Percentiles rank a stretch among this genome's conserved stretches.
Conservation (phyloP, 2,329 filamentous ascomycete species). For the Claviceps sp. region DNA sequence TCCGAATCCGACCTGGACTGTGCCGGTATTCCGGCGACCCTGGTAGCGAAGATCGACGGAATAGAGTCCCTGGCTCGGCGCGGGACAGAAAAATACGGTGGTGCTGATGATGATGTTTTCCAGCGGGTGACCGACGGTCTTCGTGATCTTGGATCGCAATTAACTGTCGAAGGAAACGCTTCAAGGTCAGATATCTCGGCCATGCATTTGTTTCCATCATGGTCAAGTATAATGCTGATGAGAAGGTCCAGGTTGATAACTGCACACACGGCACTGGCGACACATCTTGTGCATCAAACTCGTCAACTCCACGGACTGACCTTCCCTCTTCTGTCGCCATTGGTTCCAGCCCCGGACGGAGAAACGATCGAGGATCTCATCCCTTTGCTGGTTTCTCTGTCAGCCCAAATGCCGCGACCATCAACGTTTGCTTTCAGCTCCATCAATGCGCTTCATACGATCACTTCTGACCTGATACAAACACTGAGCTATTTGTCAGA, state of each 20-base stretch:
- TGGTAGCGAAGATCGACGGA: slow-evolving; percentile 58
- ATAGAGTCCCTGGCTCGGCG: slow-evolving; percentile 57
- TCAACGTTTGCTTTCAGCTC: slow-evolving; percentile 51
- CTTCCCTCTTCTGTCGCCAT: slow-evolving; percentile 56
- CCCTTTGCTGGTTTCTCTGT: slow-evolving; percentile 51
- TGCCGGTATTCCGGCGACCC: slow-evolving; percentile 50
- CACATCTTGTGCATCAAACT: slow-evolving; percentile 62
- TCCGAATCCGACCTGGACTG: slow-evolving; percentile 58
- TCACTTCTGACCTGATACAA: slow-evolving; percentile 61
- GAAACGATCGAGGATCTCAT: slow-evolving; percentile 57
- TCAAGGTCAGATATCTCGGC: slow-evolving; percentile 40
- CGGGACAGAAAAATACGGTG: slow-evolving; percentile 52
- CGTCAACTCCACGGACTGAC: slow-evolving; percentile 61
- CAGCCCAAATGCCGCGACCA: slow-evolving; percentile 52
- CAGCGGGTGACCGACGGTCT: slow-evolving; percentile 55
- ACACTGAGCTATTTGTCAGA: slow-evolving; percentile 80
- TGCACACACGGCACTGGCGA: slow-evolving; percentile 59
- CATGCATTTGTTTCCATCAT: not conserved
- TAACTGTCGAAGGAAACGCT: slow-evolving; percentile 56
- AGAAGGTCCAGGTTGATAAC: slow-evolving; percentile 50
- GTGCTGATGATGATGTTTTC: slow-evolving; percentile 52
- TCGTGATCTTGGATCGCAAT: slow-evolving; percentile 59
- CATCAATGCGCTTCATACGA: slow-evolving; percentile 52
- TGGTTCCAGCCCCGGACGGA: slow-evolving; percentile 46
- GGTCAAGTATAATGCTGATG: not conserved